Evolutionary conservation across 768 basidiomycete species (phyloP).

Genomic region (Leccinum variicolor): DNA sequence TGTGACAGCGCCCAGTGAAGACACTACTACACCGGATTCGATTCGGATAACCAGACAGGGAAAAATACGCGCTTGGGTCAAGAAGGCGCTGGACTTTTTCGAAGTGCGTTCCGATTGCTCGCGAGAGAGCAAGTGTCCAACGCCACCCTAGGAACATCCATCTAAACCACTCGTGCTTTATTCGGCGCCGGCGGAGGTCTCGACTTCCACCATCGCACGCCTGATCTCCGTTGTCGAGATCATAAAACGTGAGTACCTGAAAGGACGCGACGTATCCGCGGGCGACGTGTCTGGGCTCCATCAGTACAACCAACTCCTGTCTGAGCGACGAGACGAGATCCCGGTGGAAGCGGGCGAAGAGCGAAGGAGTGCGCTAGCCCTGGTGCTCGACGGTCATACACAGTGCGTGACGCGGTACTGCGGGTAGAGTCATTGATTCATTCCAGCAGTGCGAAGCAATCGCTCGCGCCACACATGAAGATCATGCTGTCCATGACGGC

Average conservation of each 20-base stretch:
- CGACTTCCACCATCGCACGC: slow-evolving; percentile 47
- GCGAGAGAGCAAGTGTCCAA: slow-evolving; percentile 2
- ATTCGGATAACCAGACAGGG: slow-evolving; percentile 57
- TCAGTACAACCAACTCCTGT: slow-evolving; percentile 74
- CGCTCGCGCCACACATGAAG: slow-evolving; percentile 65
- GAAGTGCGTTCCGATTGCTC: slow-evolving; percentile 38
- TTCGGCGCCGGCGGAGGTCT: slow-evolving; percentile 46
- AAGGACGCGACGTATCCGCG: slow-evolving; percentile 43
- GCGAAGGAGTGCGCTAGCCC: slow-evolving; percentile 22
- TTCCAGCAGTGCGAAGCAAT: slow-evolving; percentile 45
- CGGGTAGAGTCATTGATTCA: not conserved
- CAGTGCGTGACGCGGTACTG: slow-evolving; percentile 42
- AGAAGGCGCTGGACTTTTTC: slow-evolving; percentile 51
- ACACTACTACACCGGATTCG: slow-evolving; percentile 20
- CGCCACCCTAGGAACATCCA: slow-evolving; percentile 41
- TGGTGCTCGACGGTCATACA: slow-evolving; percentile 56
- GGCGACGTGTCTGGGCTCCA: slow-evolving; percentile 54
- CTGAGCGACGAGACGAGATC: slow-evolving; percentile 29
- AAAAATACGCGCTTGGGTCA: slow-evolving; percentile 51
- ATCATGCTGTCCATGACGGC: slow-evolving; percentile 55
- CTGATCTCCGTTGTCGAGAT: slow-evolving; percentile 80
- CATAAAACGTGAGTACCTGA: slow-evolving; percentile 77
- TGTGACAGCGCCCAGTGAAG: slow-evolving; percentile 3
- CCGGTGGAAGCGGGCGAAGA: slow-evolving; percentile 34
- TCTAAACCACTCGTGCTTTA: slow-evolving; percentile 52